Percentiles rank a stretch among this genome's conserved stretches.
Conservation (phyloP, 108 stramenopile genomes). For the Fragilaria radians region DNA sequence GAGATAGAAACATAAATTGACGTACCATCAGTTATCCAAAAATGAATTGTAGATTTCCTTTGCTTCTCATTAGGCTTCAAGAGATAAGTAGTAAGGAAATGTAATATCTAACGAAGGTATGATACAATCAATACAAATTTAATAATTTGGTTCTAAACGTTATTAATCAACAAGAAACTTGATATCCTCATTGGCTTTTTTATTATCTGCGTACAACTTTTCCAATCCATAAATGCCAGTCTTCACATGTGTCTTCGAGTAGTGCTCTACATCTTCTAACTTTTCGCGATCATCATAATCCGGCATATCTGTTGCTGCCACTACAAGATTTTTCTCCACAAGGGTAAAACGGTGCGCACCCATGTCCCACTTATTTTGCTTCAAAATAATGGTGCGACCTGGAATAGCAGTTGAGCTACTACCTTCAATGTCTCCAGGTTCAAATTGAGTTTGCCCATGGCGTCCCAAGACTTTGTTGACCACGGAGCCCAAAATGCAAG, state of each 20-base stretch:
- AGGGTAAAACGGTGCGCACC: slow-evolving; percentile 85
- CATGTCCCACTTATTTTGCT: slow-evolving; percentile 86
- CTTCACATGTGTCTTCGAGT: slow-evolving; percentile 49
- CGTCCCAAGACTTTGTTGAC: slow-evolving; percentile 72
- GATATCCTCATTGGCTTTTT: slow-evolving; percentile 7
- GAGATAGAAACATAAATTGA: no score
- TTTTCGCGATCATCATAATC: slow-evolving; percentile 54
- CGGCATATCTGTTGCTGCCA: slow-evolving; percentile 85
- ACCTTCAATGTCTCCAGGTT: slow-evolving; percentile 57
- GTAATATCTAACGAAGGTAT: no score
- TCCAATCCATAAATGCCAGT: slow-evolving; percentile 52
- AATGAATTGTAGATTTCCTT: no score
- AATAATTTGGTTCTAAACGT: not conserved
- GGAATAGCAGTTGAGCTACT: slow-evolving; percentile 44
- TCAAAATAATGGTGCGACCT: slow-evolving; percentile 62
- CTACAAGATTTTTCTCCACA: slow-evolving; percentile 64
- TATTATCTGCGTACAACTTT: slow-evolving; percentile 33
- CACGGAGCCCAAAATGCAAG: slow-evolving; percentile 68
- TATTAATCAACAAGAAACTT: not conserved
- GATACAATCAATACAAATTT: no score
- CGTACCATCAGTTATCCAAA: no score
- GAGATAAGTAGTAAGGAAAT: no score
- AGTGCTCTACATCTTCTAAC: slow-evolving; percentile 32
- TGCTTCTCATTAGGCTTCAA: no score
- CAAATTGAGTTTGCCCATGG: slow-evolving; percentile 61